Evolutionary conservation across 129 eudicot species (phyloP), one percentile per base, ranked within the genome.

Genomic region (Solidago caesia): DNA sequence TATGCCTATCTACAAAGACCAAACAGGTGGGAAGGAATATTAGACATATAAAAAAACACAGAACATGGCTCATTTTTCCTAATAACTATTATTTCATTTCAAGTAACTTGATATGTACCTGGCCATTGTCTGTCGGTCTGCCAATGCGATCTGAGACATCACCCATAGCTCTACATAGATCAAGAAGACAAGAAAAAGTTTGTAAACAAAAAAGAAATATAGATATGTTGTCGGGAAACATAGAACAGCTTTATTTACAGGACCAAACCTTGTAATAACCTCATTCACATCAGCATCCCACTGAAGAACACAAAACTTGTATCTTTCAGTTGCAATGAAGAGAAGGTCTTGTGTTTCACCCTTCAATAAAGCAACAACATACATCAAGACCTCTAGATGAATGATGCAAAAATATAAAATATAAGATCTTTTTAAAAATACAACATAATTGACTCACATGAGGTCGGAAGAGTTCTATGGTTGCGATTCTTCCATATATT

Each of bases 121-220:
- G 98, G 39, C 99, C 99, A 75, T 88, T 91, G 80, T 91, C 97
- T 10, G 99, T 94, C n/a, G 97, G 97, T 39, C 99, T 91, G 45
- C 99, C 99, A 66, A 90, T 87, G 79, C 99, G 93, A 84, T 94
- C 99, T 4, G 99, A 94, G 49, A 94, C 96, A 81, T 90, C 97
- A 41, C 99, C 99, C 88, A 88, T 91, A 13, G 97, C 96, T 80
- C 99, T 94, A 80, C 74, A 78, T 12, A 66, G 68, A 49, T 58
- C 60, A 78, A 2, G 65, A 71, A 63, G 26, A 78, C 60, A 78
- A 2, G 65, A 71, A 63, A 26, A 78, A 63, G 13, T 29, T 68
- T 62, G 45, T 77, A 59, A 68, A 55, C 44, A 69, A 33, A 48
- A 63, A 41, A 12, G 8, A 47, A 33, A 7, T 71, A 44, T 14